Base-by-base conservation (phyloP, 257 asterid genomes). In the Coffea canephora region DNA sequence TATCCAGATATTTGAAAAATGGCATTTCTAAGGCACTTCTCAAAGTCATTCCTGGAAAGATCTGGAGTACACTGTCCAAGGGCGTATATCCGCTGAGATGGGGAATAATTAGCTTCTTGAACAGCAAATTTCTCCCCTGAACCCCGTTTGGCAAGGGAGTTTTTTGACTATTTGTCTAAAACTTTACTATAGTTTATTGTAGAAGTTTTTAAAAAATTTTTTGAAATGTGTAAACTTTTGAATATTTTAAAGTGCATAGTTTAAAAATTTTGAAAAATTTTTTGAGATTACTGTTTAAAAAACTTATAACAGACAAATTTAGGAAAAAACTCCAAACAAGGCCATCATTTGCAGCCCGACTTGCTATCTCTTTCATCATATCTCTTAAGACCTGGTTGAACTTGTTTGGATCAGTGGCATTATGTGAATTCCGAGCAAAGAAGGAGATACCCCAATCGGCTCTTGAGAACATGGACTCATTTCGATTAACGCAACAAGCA, bases 21-120 rank as follows among this genome's bases (percentile, higher is more conserved):
- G 25, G 62, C 75, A 18, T 1, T 48, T 2, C 27, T 15, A 19
- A 82, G 81, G 71, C 86, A 85, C 6, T 2, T 1, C 1, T 6
- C 16, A 48, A 83, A 82, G 14, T 75, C 68, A 18, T 4, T 1
- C 23, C 2, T 7, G 6, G 86, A 73, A 9, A 85, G 9, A 77
- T 85, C 83, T 55, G 86, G 84, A 41, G 82, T 82, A 71, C 84
- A 82, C 74, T 85, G 84, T 21, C 49, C 84, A 6, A 79, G 67
- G 7, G 71, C 21, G 46, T 82, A 82, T 12, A 82, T 31, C 39
- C 2, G 76, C 43, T 39, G 43, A 39, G 43, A 39, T 39, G 43
- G 43, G 10, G 54, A 13, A 9, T 25, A 73, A 16, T 57, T 55
- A 8, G 67, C 70, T 39, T 77, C 79, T 61, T 41, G 39, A 14